These are phyloP conservation scores for Fusarium napiforme DNA, from an alignment of 2,329 filamentous ascomycete species.

Conservation along the genomic window DNA sequence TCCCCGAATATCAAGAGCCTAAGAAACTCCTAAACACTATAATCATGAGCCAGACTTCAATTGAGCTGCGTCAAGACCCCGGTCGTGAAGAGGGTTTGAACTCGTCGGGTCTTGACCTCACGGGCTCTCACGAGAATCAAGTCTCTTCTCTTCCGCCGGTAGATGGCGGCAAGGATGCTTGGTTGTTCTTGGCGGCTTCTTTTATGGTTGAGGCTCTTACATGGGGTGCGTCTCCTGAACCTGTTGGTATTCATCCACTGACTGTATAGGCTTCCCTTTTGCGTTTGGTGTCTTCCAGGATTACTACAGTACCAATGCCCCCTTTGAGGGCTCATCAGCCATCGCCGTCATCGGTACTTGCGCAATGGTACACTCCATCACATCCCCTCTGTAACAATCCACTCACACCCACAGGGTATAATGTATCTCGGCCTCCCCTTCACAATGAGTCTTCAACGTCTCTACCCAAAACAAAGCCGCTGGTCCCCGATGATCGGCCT, in stretches of 20 bases:
- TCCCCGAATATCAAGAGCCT: background rate
- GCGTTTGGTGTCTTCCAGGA: slow-evolving; percentile 78
- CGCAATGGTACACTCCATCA: slow-evolving; percentile 60
- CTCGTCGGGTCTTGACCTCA: background rate
- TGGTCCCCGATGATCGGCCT: slow-evolving; percentile 59
- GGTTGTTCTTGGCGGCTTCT: slow-evolving; percentile 48
- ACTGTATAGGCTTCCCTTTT: slow-evolving; percentile 68
- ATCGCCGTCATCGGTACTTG: slow-evolving; percentile 74
- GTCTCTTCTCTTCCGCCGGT: slow-evolving; percentile 41
- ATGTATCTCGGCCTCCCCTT: slow-evolving; percentile 61
- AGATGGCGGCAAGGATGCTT: slow-evolving; percentile 50
- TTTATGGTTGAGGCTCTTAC: slow-evolving; percentile 50
- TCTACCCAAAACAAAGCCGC: slow-evolving; percentile 52
- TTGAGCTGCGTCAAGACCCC: background rate
- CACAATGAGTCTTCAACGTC: slow-evolving; percentile 10
- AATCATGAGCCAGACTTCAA: slow-evolving; percentile 2
- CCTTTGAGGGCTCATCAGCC: slow-evolving; percentile 64
- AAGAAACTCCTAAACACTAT: background rate
- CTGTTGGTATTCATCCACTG: background rate
- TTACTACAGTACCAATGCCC: slow-evolving; percentile 70
- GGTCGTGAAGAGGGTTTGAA: background rate
- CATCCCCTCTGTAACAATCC: fast-evolving
- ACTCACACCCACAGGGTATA: slow-evolving; percentile 53
- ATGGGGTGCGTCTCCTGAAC: slow-evolving; percentile 40
- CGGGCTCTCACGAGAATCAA: background rate